phyloP scores from a whole-genome alignment of 148 eudicot species.

The Cornus florida region DNA sequence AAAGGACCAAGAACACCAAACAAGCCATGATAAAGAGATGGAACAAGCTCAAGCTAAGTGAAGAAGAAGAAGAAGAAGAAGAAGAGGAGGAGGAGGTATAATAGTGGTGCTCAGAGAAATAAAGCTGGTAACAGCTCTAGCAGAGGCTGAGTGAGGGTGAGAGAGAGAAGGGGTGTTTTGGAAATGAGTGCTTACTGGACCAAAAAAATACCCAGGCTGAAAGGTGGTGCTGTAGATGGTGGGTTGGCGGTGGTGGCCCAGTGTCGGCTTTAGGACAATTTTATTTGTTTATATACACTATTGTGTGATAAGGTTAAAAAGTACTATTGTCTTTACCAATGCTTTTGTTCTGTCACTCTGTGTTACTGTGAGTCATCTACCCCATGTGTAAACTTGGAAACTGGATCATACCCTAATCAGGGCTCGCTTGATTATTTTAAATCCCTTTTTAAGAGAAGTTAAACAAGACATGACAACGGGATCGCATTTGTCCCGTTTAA shows the following conservation, averaged over 20 bases:
- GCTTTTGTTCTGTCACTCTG: too few relatives aligned
- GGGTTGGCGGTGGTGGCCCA: slow-evolving; percentile 1
- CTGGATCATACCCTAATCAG: too few relatives aligned
- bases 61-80: slow-evolving; percentile 7
- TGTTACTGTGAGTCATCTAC: too few relatives aligned
- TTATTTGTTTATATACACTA: background rate
- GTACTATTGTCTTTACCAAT: too few relatives aligned
- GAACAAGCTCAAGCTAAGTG: background rate
- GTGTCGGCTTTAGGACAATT: background rate
- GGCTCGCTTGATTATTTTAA: too few relatives aligned
- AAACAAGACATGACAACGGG: too few relatives aligned
- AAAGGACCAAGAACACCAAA: slow-evolving; percentile 25
- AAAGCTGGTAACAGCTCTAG: background rate
- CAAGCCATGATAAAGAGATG: slow-evolving; percentile 20
- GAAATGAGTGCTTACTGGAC: background rate
- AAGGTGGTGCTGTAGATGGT: background rate
- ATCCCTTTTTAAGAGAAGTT: too few relatives aligned
- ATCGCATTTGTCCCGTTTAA: too few relatives aligned
- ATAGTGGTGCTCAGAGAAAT: background rate
- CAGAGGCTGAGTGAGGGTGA: slow-evolving; percentile 19
- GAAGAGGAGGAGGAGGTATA: background rate
- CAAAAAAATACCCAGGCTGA: background rate
- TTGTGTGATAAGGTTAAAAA: too few relatives aligned
- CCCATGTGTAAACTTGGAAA: too few relatives aligned
- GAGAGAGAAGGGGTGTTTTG: slow-evolving; percentile 6